Percentiles rank a stretch among this genome's conserved stretches.
phyloP scores from a whole-genome alignment of 23 red algal species.

The Gracilaria gracilis region DNA sequence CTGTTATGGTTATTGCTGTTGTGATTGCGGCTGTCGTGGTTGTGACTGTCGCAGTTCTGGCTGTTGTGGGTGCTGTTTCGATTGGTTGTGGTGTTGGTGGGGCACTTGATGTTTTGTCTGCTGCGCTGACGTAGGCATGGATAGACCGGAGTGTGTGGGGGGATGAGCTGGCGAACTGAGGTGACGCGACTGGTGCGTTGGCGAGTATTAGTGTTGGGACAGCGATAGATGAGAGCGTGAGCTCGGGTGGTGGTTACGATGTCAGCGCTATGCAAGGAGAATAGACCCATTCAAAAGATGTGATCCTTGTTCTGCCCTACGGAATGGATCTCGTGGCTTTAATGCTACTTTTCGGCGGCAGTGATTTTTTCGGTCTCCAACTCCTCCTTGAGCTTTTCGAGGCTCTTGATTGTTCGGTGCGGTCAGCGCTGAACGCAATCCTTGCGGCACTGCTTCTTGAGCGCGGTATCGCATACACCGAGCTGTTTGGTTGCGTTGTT shows the following conservation, averaged over 20 bases:
- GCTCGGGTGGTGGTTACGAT: not conserved
- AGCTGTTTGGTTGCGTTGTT: constrained; percentile 47
- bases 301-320: constrained; percentile 80
- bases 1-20: no score
- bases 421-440: constrained; percentile 84
- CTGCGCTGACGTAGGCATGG: not conserved
- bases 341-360: constrained; percentile 81
- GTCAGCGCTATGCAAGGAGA: not conserved
- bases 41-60: no score
- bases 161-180: not conserved
- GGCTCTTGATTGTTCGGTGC: constrained; percentile 76
- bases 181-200: not conserved
- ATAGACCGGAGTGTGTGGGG: not conserved
- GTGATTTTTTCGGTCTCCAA: constrained; percentile 73
- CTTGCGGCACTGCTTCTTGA: constrained; percentile 89
- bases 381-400: constrained; percentile 90
- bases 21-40: no score
- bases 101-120: not conserved
- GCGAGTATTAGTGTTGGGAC: not conserved
- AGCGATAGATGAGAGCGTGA: not conserved
- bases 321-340: constrained; percentile 78
- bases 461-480: constrained; percentile 84
- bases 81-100: not conserved
- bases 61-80: no score
- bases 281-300: constrained; percentile 41